Evolutionary conservation across 441 rosid species (phyloP), one percentile per base, ranked within the genome.

Genomic region (Euphorbia celastroides): DNA sequence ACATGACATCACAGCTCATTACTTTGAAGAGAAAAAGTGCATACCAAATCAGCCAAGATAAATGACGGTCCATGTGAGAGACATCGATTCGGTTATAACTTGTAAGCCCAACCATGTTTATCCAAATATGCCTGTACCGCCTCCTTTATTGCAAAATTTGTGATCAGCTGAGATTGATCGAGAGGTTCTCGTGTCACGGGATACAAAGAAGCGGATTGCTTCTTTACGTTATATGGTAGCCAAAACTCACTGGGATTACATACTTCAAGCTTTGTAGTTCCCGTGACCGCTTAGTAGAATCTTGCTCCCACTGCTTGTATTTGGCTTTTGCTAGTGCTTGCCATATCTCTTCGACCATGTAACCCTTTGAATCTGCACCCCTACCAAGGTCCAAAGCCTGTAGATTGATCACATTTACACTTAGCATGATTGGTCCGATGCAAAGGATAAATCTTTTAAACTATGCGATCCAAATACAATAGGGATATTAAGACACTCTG

Each of bases 311-410:
- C 64, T 80, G 79, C 78, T 83, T 57, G 79, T 88, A 93, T 78
- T 88, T 93, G 27, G 98, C 96, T 76, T 81, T 89, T 14, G 96
- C 79, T 50, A 93, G 88, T 79, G 85, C 95, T 70, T 87, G 89
- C 96, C 97, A 93, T 63, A 93, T 93, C 65, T 83, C 96, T 68
- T 93, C 95, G 27, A 90, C 86, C 86, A 88, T 85, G 48, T 87
- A 84, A 44, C 92, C 80, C 14, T 71, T 81, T 57, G 81, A 85
- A 64, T 85, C 73, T 44, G 88, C 85, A 14, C 84, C 86, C 81
- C 90, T 82, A 63, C 92, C 97, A 70, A 90, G 95, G 75, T 93
- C 90, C 80, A 93, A 69, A 32, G 97, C 97, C 95, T 90, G 65
- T 41, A 67, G 0, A 34, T 25, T 5, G 20, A 58, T 36, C 51